These are phyloP conservation scores for Colletotrichum zoysiae DNA, from an alignment of 2,329 filamentous ascomycete genomes.

Conservation along the genomic window DNA sequence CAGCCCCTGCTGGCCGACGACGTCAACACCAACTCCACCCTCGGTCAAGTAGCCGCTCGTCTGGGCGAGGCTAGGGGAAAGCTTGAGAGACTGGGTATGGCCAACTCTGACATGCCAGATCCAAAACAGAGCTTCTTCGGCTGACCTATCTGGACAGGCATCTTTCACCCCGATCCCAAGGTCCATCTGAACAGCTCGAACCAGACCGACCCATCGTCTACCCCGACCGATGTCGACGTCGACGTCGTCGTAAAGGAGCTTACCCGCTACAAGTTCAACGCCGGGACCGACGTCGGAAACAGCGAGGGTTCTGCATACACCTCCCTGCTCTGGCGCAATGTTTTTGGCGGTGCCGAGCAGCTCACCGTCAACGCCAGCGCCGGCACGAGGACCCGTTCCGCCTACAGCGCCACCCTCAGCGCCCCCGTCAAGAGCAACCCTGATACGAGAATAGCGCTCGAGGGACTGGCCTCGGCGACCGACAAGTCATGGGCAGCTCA, in stretches of 20 bases:
- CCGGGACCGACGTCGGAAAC: slow-evolving; percentile 93
- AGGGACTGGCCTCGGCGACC: slow-evolving; percentile 85
- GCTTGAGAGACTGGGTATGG: slow-evolving; percentile 82
- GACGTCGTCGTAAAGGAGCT: slow-evolving; percentile 87
- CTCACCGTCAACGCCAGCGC: slow-evolving; percentile 88
- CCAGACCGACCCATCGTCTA: slow-evolving; percentile 75
- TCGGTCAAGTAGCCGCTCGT: slow-evolving; percentile 82
- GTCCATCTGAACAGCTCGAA: slow-evolving; percentile 85
- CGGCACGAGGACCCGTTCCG: slow-evolving; percentile 90
- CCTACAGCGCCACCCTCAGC: slow-evolving; percentile 88
- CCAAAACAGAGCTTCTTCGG: slow-evolving; percentile 42
- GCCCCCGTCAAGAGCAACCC: slow-evolving; percentile 85
- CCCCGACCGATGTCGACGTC: slow-evolving; percentile 83
- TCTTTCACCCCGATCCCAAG: slow-evolving; percentile 86
- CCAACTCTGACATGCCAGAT: not conserved
- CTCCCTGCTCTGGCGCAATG: slow-evolving; percentile 87
- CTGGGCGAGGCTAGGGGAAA: slow-evolving; percentile 79
- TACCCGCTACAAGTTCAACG: slow-evolving; percentile 88
- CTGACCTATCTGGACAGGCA: slow-evolving; percentile 66
- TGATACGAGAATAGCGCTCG: slow-evolving; percentile 81
- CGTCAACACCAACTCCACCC: slow-evolving; percentile 76
- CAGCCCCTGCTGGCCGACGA: slow-evolving; percentile 80
- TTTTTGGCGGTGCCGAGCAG: slow-evolving; percentile 94
- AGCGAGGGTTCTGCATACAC: slow-evolving; percentile 94
- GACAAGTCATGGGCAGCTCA: slow-evolving; percentile 95